Percentiles rank a stretch among this genome's conserved stretches.
phyloP scores from a whole-genome alignment of 2,329 filamentous ascomycete species.

The Alternaria metachromatica region DNA sequence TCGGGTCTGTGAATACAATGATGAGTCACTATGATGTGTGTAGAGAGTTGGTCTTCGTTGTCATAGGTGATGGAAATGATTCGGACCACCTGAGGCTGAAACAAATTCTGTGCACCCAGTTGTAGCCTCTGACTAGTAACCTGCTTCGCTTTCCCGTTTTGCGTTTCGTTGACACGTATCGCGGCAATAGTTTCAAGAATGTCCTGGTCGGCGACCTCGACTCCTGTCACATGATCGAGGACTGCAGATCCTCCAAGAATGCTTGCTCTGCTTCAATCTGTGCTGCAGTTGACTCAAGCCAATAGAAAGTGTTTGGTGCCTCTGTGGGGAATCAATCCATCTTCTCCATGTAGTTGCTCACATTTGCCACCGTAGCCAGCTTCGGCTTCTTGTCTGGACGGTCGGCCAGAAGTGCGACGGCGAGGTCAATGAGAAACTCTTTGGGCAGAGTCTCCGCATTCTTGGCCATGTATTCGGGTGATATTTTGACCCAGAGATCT shows the following conservation, averaged over 20 bases:
- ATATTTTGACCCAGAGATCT: fast-evolving
- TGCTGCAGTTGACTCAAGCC: too few species aligned
- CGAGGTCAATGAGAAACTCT: not conserved
- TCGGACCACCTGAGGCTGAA: too few species aligned
- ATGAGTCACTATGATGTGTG: not conserved
- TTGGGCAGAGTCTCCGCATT: fast-evolving
- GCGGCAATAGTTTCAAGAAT: too few species aligned
- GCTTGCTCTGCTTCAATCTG: too few species aligned
- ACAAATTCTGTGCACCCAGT: too few species aligned
- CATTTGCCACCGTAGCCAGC: not conserved
- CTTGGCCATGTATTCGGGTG: fast-evolving
- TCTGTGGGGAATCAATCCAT: not conserved
- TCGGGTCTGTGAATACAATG: not conserved
- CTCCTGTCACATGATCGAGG: too few species aligned
- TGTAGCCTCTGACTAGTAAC: too few species aligned
- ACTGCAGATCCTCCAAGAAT: too few species aligned
- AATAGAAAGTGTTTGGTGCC: not conserved
- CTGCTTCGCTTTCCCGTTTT: too few species aligned
- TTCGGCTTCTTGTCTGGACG: not conserved
- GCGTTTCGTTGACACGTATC: too few species aligned
- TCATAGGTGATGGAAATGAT: not conserved
- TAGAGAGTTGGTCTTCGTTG: not conserved
- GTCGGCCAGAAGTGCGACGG: not conserved
- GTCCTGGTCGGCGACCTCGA: too few species aligned
- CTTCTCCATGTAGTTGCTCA: not conserved